phyloP scores from a whole-genome alignment of 768 basidiomycete genomes.

The Termitomyces heimii region DNA sequence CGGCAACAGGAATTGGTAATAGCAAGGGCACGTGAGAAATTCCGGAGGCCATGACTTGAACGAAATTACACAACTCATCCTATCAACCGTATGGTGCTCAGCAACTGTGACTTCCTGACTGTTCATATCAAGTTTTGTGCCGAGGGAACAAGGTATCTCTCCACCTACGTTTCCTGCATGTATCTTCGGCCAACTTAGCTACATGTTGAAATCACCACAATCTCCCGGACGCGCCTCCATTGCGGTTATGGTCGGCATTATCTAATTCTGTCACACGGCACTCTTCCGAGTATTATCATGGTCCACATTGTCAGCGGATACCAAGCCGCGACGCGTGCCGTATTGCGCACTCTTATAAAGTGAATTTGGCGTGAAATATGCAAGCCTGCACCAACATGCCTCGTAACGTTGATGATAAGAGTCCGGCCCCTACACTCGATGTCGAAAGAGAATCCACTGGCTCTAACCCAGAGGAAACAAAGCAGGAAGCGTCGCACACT shows the following conservation, averaged over 20 bases:
- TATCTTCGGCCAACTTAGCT: neutral
- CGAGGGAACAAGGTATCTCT: neutral
- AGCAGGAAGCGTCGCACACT: neutral
- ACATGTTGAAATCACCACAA: neutral
- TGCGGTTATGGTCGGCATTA: neutral
- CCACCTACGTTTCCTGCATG: neutral
- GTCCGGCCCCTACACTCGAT: neutral
- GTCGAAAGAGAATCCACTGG: neutral
- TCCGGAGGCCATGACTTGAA: too few relatives aligned
- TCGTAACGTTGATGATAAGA: neutral
- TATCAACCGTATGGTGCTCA: too few relatives aligned
- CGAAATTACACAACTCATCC: too few relatives aligned
- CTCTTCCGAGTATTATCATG: neutral
- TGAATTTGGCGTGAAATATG: neutral
- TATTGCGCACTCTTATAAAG: neutral
- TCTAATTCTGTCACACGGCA: neutral
- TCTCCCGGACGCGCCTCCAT: neutral
- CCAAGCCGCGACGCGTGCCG: neutral
- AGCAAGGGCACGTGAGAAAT: too few relatives aligned
- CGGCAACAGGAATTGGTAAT: too few relatives aligned
- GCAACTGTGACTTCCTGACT: too few relatives aligned
- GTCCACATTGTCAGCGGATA: neutral
- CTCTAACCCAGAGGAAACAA: neutral
- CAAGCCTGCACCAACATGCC: constrained; percentile 1
- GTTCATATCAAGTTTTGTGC: too few relatives aligned